Conservation (phyloP, 2,329 filamentous ascomycete species). For the Penicillium freii region DNA sequence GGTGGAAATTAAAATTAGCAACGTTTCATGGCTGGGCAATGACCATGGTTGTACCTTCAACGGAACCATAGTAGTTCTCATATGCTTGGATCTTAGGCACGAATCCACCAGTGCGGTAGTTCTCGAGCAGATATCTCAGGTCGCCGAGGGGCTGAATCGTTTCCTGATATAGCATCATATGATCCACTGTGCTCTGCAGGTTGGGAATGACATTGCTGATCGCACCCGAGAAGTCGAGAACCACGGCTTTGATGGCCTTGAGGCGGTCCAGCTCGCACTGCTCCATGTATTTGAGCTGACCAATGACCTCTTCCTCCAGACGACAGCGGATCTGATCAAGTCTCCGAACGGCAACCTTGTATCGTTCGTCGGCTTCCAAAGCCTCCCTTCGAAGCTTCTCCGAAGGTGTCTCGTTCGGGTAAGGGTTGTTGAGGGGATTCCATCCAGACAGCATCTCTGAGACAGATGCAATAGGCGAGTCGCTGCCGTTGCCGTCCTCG, state of each 20-base stretch:
- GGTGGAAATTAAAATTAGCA: slow-evolving; percentile 19
- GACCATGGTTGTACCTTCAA: slow-evolving; percentile 60
- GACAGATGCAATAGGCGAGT: slow-evolving; percentile 80
- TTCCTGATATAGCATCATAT: slow-evolving; percentile 99
- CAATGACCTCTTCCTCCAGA: slow-evolving; percentile 90
- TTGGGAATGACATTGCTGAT: slow-evolving; percentile 98
- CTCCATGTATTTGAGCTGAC: slow-evolving; percentile 93
- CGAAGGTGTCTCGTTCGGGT: slow-evolving; percentile 89
- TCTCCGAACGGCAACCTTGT: slow-evolving; percentile 81
- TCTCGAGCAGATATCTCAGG: slow-evolving; percentile 89
- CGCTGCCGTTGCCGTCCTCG: slow-evolving; percentile 59
- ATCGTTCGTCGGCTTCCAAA: slow-evolving; percentile 85
- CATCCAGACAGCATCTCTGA: slow-evolving; percentile 88
- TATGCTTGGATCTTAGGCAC: slow-evolving; percentile 87
- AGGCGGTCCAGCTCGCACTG: slow-evolving; percentile 93
- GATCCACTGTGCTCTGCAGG: slow-evolving; percentile 91
- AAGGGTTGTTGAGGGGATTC: slow-evolving; percentile 85
- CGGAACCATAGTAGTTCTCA: slow-evolving; percentile 98
- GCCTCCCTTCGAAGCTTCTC: slow-evolving; percentile 87
- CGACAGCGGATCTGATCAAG: slow-evolving; percentile 89
- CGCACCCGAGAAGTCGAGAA: slow-evolving; percentile 94
- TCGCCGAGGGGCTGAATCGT: slow-evolving; percentile 93
- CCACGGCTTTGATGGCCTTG: slow-evolving; percentile 96
- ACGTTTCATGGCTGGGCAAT: background rate
- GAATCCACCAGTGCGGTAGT: slow-evolving; percentile 92